Evolutionary conservation across 148 eudicot genomes (phyloP), one percentile per base, ranked within the genome.

Genomic region (Dianthus caryophyllus): DNA sequence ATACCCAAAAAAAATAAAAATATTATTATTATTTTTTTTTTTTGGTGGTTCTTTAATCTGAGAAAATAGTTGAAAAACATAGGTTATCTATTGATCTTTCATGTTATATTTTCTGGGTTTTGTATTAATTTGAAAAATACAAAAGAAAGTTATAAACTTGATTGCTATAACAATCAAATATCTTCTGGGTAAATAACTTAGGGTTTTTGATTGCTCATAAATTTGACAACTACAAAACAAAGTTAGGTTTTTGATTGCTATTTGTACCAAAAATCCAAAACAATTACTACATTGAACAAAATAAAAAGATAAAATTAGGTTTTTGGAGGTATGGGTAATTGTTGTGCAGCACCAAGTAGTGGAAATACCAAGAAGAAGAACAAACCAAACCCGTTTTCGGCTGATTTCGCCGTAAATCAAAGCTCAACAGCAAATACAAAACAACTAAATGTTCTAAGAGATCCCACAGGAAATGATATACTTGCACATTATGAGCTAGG

Each of bases 381-480:
- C 50, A 84, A 73, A 52, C 80, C 83, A 44, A 84, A 84, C 56
- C 85, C 83, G 46, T 79, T 81, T 66, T 48, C 83, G 46, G 75
- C 60, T 29, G 83, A 79, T 57, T 70, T 75, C 72, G 24, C 74
- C 6, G 75, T 77, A 9, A 73, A 55, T 56, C 65, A 70, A 50
- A 75, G 77, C 76, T 63, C 79, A 68, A 67, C 74, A 7, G 70
- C 50, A 8, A 64, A 70, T 21, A 67, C 64, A 10, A 84, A 33
- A 7, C 3, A 82, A 33, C 70, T 81, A n/a, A 68, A 44, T 61
- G 88, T 84, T 21, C 65, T 84, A 53, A 82, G 74, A 27, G 75
- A 82, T 43, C 84, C 88, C n/a, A 79, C 85, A 10, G 88, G 85
- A 46, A 70, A 62, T 67, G 83, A 84, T 61, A 77, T 84, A 2